These are phyloP conservation scores for Casuarina equisetifolia DNA, from an alignment of 306 rosid species.

Conservation along the genomic window DNA sequence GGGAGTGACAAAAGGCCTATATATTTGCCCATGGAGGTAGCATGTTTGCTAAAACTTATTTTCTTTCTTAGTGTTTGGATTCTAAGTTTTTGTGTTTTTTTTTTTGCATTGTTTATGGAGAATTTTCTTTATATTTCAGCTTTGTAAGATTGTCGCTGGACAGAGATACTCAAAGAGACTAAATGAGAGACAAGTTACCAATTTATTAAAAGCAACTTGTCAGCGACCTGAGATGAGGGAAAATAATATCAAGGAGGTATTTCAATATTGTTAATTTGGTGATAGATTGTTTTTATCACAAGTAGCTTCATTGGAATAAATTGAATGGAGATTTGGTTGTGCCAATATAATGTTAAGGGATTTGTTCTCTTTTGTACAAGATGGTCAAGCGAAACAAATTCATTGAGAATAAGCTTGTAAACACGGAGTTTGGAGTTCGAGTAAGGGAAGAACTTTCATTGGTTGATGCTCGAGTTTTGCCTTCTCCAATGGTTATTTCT, in stretches of 20 bases:
- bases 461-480: conserved; percentile 50
- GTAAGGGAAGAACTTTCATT: conserved; percentile 11
- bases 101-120: neutral
- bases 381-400: conserved; percentile 14
- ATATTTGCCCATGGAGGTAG: conserved; percentile 58
- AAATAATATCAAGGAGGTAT: conserved; percentile 1
- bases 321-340: neutral
- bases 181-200: conserved; percentile 42
- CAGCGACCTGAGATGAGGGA: conserved; percentile 28
- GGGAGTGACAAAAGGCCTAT: conserved; percentile 39
- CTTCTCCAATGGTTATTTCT: conserved; percentile 41
- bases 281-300: neutral
- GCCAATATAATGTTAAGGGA: neutral
- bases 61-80: neutral
- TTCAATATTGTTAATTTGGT: neutral
- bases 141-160: conserved; percentile 41
- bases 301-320: neutral
- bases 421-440: conserved; percentile 36
- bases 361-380: conserved; percentile 6
- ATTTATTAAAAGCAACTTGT: conserved; percentile 42
- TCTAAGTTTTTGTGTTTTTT: neutral
- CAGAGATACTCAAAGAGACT: conserved; percentile 47
- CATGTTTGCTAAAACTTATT: neutral
- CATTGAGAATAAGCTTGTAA: neutral
- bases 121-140: conserved; percentile 13